phyloP scores from a whole-genome alignment of 2,329 filamentous ascomycete species.

The Pezicula rhizophila region DNA sequence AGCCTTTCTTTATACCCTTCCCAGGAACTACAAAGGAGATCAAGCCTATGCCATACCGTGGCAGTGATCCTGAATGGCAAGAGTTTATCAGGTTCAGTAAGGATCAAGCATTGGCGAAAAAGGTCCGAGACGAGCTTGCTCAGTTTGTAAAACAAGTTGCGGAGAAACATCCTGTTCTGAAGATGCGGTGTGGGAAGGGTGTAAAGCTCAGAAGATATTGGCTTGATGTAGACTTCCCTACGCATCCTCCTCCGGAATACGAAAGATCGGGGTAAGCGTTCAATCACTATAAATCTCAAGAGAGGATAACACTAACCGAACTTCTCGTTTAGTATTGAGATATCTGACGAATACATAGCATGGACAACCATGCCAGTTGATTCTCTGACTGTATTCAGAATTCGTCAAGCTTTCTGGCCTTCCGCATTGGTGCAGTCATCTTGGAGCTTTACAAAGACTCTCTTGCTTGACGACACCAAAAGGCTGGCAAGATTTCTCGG shows the following conservation, averaged over 20 bases:
- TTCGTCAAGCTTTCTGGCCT: conserved; percentile 48
- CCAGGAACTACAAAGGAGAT: conserved; percentile 50
- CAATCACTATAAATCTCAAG: background rate
- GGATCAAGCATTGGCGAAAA: conserved; percentile 40
- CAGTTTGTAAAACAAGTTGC: conserved; percentile 37
- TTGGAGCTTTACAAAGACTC: conserved; percentile 45
- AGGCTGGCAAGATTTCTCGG: conserved; percentile 41
- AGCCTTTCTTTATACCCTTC: conserved; percentile 54
- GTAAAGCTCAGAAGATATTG: conserved; percentile 46
- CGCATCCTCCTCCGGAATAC: conserved; percentile 51
- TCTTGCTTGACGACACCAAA: conserved; percentile 38
- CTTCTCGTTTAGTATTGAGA: conserved; percentile 35
- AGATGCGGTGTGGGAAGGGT: conserved; percentile 38
- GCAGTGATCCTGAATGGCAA: conserved; percentile 57
- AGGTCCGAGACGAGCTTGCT: conserved; percentile 34
- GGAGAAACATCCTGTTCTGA: conserved; percentile 37
- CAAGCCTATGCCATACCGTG: conserved; percentile 44
- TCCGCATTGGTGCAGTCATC: conserved; percentile 42
- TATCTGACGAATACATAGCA: conserved; percentile 43
- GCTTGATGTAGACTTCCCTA: conserved; percentile 57
- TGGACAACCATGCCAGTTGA: conserved; percentile 45
- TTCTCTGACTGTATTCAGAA: conserved; percentile 35
- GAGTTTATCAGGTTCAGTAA: conserved; percentile 53
- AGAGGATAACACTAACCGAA: conserved; percentile 18
- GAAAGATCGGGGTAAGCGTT: conserved; percentile 51